phyloP scores from a whole-genome alignment of 2,329 filamentous ascomycete genomes.

The Aspergillus transmontanensis region DNA sequence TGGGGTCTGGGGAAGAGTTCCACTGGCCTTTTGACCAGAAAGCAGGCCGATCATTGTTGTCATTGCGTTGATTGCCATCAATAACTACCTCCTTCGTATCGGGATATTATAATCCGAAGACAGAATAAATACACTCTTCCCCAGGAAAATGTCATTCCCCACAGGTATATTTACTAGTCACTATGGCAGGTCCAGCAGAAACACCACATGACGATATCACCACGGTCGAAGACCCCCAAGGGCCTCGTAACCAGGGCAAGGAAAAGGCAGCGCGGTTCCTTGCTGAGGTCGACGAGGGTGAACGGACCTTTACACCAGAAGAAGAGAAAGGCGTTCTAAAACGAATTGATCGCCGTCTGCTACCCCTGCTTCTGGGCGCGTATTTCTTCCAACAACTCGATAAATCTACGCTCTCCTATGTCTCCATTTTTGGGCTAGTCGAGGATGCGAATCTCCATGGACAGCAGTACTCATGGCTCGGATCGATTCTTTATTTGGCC shows the following conservation, averaged over 20 bases:
- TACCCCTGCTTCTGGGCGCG: slow-evolving; percentile 55
- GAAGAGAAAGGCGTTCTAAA: slow-evolving; percentile 46
- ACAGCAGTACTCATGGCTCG: slow-evolving; percentile 60
- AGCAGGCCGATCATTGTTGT: background rate
- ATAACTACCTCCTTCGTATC: background rate
- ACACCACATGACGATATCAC: slow-evolving; percentile 14
- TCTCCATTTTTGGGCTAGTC: slow-evolving; percentile 43
- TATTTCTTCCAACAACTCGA: slow-evolving; percentile 64
- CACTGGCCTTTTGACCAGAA: background rate
- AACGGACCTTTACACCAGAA: slow-evolving; percentile 47
- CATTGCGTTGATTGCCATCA: background rate
- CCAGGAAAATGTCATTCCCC: background rate
- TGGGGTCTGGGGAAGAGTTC: background rate
- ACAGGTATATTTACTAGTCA: background rate
- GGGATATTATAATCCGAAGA: background rate
- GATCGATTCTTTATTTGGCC: slow-evolving; percentile 63
- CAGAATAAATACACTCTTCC: background rate
- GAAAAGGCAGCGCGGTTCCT: slow-evolving; percentile 19
- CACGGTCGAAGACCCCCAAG: background rate
- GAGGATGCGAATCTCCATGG: slow-evolving; percentile 52
- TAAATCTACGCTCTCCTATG: slow-evolving; percentile 37
- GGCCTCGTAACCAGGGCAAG: background rate
- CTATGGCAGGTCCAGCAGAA: background rate
- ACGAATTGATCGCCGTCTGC: slow-evolving; percentile 53
- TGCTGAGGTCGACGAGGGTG: slow-evolving; percentile 9